Base-by-base conservation (phyloP, 345 rosid genomes). In the Hypericum perforatum region DNA sequence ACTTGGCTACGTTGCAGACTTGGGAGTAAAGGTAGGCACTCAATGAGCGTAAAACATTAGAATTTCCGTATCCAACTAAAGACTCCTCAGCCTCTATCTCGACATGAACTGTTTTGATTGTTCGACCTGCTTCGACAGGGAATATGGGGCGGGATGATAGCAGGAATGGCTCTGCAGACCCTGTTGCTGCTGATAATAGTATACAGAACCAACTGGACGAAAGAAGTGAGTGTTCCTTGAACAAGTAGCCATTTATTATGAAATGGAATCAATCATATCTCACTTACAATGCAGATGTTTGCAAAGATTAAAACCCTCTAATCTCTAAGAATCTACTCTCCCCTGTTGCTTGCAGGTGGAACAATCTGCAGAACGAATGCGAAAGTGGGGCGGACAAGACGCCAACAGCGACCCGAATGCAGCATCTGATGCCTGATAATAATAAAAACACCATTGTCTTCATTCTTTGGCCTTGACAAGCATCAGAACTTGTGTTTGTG, bases 81-180 rank as follows among this genome's bases (percentile, higher is more conserved):
- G 4, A 22, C 32, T 22, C 4, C 32, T 22, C 32, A 4, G 32
- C 32, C 4, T 22, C 32, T 22, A 22, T 22, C 32, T 22, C 4
- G 32, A 22, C 32, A 22, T 22, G 32, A 22, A 22, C 4, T 22
- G 32, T 22, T 1, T 22, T 22, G 32, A 1, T 22, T 22, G 32
- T 22, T 22, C 32, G 32, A 39, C 6, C 8, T 13, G 0, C 29
- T 9, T 0, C 32, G 32, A 22, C 8, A 86, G 94, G 94, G 97
- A 57, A 70, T 90, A 6, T 86, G 91, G 95, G 68, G 68, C 14
- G 95, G 91, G 43, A 86, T 90, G 97, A 76, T 90, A 8, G 66
- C 77, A 1, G 97, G 97, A 47, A 74, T 76, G 16, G 73, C 82
- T 6, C 65, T 82, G 69, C 97, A 90, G 57, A 86, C 94, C 7